A percentile compares a stretch with the other conserved stretches of the same genome.
phyloP scores from a whole-genome alignment of 176 grass and related monocot species.

The Lolium perenne region DNA sequence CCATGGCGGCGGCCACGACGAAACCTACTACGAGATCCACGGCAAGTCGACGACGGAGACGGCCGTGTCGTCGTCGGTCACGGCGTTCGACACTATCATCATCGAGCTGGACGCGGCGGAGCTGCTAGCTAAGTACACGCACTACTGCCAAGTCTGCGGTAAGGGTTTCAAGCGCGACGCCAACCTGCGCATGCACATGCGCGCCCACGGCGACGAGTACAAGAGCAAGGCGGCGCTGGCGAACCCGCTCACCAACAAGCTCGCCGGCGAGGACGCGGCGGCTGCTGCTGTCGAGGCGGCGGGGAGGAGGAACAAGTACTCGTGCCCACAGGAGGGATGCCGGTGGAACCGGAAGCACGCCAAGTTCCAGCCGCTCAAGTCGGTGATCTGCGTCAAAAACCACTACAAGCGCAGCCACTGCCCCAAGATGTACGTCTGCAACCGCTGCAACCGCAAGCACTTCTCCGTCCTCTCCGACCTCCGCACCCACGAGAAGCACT shows the following conservation, averaged over 20 bases:
- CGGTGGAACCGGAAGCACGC: constrained; percentile 81
- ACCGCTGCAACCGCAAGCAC: constrained; percentile 88
- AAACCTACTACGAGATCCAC: not conserved
- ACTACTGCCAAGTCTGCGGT: constrained; percentile 90
- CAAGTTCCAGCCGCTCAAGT: constrained; percentile 95
- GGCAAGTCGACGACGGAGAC: not conserved
- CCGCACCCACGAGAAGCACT: constrained; percentile 95
- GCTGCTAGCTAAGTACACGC: constrained; percentile 92
- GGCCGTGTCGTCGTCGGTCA: not conserved
- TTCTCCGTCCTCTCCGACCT: constrained; percentile 95
- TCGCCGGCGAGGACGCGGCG: not conserved
- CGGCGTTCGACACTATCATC: constrained; percentile 44
- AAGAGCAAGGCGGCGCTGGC: constrained; percentile 80
- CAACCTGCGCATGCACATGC: constrained; percentile 98
- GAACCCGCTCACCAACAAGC: constrained; percentile 46
- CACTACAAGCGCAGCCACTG: constrained; percentile 99
- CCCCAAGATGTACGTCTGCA: constrained; percentile 97
- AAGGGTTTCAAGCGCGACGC: constrained; percentile 99
- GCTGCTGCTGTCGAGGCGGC: not conserved
- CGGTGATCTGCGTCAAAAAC: constrained; percentile 86
- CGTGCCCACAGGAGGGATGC: constrained; percentile 91
- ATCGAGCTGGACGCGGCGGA: constrained; percentile 78
- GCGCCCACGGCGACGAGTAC: constrained; percentile 98
- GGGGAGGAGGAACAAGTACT: constrained; percentile 53
- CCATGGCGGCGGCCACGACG: not conserved